Evolutionary conservation across 2,329 filamentous ascomycete genomes (phyloP), one percentile per base, ranked within the genome.

Genomic region (Penicillium sp.): DNA sequence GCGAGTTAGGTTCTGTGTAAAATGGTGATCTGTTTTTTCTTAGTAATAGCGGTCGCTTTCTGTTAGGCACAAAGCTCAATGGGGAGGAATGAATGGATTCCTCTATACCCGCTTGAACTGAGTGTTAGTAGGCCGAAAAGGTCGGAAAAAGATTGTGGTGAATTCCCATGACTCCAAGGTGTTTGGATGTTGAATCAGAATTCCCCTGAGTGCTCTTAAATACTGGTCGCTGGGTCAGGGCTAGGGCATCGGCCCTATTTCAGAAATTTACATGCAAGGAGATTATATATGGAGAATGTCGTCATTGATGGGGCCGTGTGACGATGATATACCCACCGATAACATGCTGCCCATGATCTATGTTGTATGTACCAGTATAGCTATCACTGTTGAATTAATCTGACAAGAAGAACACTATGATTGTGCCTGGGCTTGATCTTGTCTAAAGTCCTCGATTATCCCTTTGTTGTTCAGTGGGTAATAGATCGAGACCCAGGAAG

Each of bases 211-310:
- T 21, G 9, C 13, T 47, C 29, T 62, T 62, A 61, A 55, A 62
- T 62, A 61, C 29, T 23, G 10, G 1, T 55, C 16, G 19, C 55
- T 55, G 19, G 50, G 48, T 25, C 16, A 58, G 34, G n/a, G 21
- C 50, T 61, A 62, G 60, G 60, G 60, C 53, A 61, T 53, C 36
- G 55, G 56, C 56, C 60, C 60, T 62, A 61, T 50, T 31, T 21
- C 40, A 47, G 46, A 51, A 52, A 45, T 59, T 61, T 50, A 52
- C 29, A 11, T 23, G 19, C 10, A 27, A 43, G 40, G 29, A 23
- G 45, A 23, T 47, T 47, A 43, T 47, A 16, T 57, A 62, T 61
- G 59, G 59, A 53, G 56, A 49, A 59, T 55, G 38, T 36, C 33
- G 60, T 61, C 60, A 61, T 61, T 31, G 48, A 58, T 60, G 57